phyloP scores from a whole-genome alignment of 164 flowering plant species.

The Aristolochia fimbriata region DNA sequence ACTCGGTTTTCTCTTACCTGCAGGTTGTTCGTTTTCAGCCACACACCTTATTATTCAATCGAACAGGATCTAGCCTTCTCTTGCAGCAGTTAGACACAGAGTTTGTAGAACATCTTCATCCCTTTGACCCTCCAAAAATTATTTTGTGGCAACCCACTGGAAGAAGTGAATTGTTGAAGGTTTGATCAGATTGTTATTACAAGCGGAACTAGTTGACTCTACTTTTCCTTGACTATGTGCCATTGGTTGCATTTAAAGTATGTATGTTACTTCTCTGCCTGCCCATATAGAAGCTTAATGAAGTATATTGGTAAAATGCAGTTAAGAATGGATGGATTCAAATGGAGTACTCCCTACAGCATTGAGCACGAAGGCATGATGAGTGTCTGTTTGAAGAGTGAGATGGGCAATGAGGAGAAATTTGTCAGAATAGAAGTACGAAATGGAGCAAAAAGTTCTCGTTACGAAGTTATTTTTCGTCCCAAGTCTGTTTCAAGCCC shows the following conservation, averaged over 20 bases:
- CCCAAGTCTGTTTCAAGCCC: slow-evolving; percentile 66
- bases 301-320: slow-evolving; percentile 12
- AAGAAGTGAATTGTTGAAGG: slow-evolving; percentile 73
- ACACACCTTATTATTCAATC: slow-evolving; percentile 61
- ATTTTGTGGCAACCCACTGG: slow-evolving; percentile 67
- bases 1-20: slow-evolving; percentile 9
- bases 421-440: slow-evolving; percentile 63
- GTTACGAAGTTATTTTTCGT: slow-evolving; percentile 83
- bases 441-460: slow-evolving; percentile 68
- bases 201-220: background rate
- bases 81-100: slow-evolving; percentile 73
- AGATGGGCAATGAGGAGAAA: slow-evolving; percentile 25
- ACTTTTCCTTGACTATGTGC: background rate
- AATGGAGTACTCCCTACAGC: slow-evolving; percentile 89
- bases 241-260: no score
- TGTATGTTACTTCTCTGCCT: background rate
- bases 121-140: slow-evolving; percentile 70
- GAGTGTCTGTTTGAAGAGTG: slow-evolving; percentile 51
- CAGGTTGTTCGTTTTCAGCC: slow-evolving; percentile 97
- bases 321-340: slow-evolving; percentile 70
- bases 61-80: slow-evolving; percentile 58
- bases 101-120: slow-evolving; percentile 55
- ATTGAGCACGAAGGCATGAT: slow-evolving; percentile 68
- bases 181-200: slow-evolving; percentile 12
- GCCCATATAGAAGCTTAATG: background rate